phyloP scores from a whole-genome alignment of 2,329 filamentous ascomycete species.

The Paecilomyces variotii region DNA sequence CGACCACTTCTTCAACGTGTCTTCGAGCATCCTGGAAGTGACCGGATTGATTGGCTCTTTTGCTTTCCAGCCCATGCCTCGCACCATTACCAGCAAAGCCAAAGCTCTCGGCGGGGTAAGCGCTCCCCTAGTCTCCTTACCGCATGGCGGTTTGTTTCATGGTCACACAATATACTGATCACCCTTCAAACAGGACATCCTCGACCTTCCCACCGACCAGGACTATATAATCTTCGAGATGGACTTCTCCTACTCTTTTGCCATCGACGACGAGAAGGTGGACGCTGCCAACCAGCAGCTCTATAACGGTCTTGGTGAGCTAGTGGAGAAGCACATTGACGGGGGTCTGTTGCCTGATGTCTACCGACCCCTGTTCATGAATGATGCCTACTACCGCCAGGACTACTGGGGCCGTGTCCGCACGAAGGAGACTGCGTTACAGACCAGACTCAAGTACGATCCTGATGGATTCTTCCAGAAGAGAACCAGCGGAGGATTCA shows the following conservation, averaged over 20 bases:
- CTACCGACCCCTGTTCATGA: constrained; percentile 41
- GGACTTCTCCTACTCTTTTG: constrained; percentile 33
- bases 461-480: constrained; percentile 33
- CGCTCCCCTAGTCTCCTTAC: background rate
- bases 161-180: background rate
- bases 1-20: constrained; percentile 25
- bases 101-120: constrained; percentile 29
- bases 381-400: constrained; percentile 37
- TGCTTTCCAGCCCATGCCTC: constrained; percentile 31
- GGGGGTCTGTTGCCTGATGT: constrained; percentile 29
- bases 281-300: constrained; percentile 32
- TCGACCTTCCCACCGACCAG: constrained; percentile 31
- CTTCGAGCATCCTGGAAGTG: constrained; percentile 18
- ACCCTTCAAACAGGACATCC: constrained; percentile 23
- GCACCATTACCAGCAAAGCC: constrained; percentile 23
- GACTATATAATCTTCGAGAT: constrained; percentile 41
- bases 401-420: constrained; percentile 36
- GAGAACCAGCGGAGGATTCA: constrained; percentile 34
- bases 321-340: constrained; percentile 25
- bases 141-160: background rate
- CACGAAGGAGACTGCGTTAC: constrained; percentile 23
- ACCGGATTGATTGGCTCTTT: constrained; percentile 24
- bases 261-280: constrained; percentile 28
- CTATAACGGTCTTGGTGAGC: constrained; percentile 28
- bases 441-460: constrained; percentile 30